phyloP scores from a whole-genome alignment of 129 eudicot genomes.

The Helichrysum umbraculigerum region DNA sequence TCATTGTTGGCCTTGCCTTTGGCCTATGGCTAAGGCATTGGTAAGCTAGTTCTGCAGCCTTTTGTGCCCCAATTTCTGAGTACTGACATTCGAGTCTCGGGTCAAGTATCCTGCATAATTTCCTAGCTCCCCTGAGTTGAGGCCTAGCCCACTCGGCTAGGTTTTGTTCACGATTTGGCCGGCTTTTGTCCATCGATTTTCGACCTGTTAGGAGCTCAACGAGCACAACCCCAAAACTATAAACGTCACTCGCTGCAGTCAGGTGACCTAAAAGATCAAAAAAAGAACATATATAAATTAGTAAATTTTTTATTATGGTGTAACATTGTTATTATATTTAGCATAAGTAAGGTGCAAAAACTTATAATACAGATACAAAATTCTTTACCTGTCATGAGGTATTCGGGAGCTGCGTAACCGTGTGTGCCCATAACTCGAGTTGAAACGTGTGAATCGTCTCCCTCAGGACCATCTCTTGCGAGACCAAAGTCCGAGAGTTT shows the following conservation, averaged over 20 bases:
- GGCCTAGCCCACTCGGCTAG: conserved; percentile 90
- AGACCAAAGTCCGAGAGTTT: conserved; percentile 55
- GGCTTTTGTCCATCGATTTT: conserved; percentile 71
- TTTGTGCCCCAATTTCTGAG: conserved; percentile 70
- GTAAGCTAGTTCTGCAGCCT: conserved; percentile 79
- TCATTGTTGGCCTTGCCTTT: conserved; percentile 69
- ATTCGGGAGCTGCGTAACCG: conserved; percentile 85
- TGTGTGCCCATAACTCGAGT: conserved; percentile 62
- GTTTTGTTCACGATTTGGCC: conserved; percentile 68
- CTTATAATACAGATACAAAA: too few relatives aligned
- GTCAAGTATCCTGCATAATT: conserved; percentile 64
- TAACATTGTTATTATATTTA: background rate
- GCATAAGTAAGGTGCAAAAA: too few relatives aligned
- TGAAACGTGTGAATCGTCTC: conserved; percentile 44
- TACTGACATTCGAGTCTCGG: conserved; percentile 82
- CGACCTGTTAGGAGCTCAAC: conserved; percentile 83
- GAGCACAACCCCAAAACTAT: conserved; percentile 85
- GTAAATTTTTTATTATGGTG: conserved; percentile 1
- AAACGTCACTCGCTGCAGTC: conserved; percentile 90
- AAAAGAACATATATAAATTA: background rate
- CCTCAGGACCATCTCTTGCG: conserved; percentile 50
- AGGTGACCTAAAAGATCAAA: conserved; percentile 58
- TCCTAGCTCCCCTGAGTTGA: conserved; percentile 49
- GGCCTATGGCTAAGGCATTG: conserved; percentile 80
- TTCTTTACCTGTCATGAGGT: conserved; percentile 53